Evolutionary conservation across 2,329 filamentous ascomycete species (phyloP), one percentile per base, ranked within the genome.

Genomic region (Penicillium palitans): DNA sequence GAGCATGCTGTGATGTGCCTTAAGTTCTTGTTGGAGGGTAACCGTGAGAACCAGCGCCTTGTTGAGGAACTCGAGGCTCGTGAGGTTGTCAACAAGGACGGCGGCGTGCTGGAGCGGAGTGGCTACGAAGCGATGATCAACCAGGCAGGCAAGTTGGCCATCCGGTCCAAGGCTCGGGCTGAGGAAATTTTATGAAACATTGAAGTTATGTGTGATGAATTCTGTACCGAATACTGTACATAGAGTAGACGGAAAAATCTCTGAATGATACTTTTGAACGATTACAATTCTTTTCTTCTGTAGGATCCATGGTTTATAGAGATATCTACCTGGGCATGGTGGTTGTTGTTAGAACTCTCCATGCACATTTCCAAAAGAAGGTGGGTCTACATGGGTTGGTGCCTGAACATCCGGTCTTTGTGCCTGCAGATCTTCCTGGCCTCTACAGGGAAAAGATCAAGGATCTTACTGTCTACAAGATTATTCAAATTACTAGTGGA

Each of bases 1-100:
- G 93, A 98, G 74, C 90, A 93, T 63, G 90, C 91, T 3, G 91
- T 93, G 50, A 87, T 96, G 72, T 93, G 90, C 65, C 82, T 96
- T n/a, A 93, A 93, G 71, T 96, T 85, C 66, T 69, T 84, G 21
- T 76, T 85, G 7, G 83, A 85, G 58, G 75, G 76, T 1, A 81
- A 81, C 55, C 69, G 72, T 13, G 79, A 80, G 55, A 79, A 86
- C 63, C 82, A 84, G 61, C 80, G 80, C 58, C 78, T 85, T 64
- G 78, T 82, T 4, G 77, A 80, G 57, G 76, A 78, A 54, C 73
- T 83, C 33, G 78, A 79, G 60, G 78, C 76, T 6, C 72, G 75
- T 17, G 75, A 78, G 59, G 76, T 77, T 13, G 76, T 75, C 45
- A 75, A 73, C 46, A 72, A 76, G 54, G 73, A 78, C 12, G 66